Base-by-base conservation (phyloP, 1,284 basidiomycete species). In the Exsudoporus floridanus region DNA sequence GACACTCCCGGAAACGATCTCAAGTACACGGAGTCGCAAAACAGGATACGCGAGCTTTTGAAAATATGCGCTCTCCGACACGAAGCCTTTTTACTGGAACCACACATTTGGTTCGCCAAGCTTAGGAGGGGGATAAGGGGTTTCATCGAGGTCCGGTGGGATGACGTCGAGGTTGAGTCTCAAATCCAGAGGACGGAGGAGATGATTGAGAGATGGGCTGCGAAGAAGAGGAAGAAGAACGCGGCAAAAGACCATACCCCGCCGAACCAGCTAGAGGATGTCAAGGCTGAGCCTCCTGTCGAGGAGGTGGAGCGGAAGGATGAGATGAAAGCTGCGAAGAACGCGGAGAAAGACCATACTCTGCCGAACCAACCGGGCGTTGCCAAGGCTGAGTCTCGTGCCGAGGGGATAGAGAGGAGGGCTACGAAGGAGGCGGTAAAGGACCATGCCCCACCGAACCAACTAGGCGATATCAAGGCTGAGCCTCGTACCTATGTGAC, bases 1-100 rank as follows among this genome's bases (percentile, higher is more conserved):
- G 67, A 66, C 18, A 49, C 35, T 18, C 54, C 52, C 4, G 64
- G 41, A 25, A 59, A 70, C 28, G 49, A 62, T 33, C 44, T 33
- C 55, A 67, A 71, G 43, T 67, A 51, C 33, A 30, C 21, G 19
- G 44, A 63, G 35, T 67, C 69, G 3, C 53, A 59, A 45, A 49
- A 16, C 25, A 58, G 14, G 33, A 60, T 67, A 41, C 62, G 67
- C 4, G 37, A 53, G 0, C 54, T 67, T 21, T 16, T 67, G 38
- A 59, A 43, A 46, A n/a, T 7, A 0, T 59, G 54, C 40, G 57
- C 69, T 37, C 56, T 52, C 31, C 37, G 53, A 46, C 49, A 52
- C 33, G 50, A 53, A 0, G 52, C 56, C 5, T 56, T 67, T 47
- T 41, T 16, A 9, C 56, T 19, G 35, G 67, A 70, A 13, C 2